Evolutionary conservation across 805 yeast genomes (phyloP).

Genomic region (Torulaspora quercuum): DNA sequence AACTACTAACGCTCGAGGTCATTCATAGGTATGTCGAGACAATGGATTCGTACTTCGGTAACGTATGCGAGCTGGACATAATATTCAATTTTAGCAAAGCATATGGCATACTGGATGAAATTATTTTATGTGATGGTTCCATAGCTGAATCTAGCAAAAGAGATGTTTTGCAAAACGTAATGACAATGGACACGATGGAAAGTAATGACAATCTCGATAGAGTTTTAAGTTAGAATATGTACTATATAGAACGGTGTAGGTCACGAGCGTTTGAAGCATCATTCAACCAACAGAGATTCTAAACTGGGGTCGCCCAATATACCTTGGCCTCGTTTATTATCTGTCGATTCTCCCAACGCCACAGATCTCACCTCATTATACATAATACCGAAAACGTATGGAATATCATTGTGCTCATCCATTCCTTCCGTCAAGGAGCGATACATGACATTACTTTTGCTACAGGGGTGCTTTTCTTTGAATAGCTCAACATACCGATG

Average conservation of each 20-base stretch:
- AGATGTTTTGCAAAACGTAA: conserved; percentile 72
- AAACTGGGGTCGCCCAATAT: conserved; percentile 26
- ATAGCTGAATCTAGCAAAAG: conserved; percentile 77
- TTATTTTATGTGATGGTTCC: conserved; percentile 77
- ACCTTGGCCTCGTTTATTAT: conserved; percentile 24
- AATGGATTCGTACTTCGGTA: conserved; percentile 93
- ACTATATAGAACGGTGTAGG: conserved; percentile 5
- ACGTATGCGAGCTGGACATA: conserved; percentile 94
- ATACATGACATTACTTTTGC: conserved; percentile 38
- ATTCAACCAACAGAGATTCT: conserved; percentile 18
- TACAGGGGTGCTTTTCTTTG: conserved; percentile 35
- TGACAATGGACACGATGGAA: conserved; percentile 85
- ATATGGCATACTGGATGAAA: conserved; percentile 85
- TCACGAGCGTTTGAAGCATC: not conserved
- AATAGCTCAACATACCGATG: conserved; percentile 31
- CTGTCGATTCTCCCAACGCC: conserved; percentile 20
- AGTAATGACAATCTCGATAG: conserved; percentile 60
- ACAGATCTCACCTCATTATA: conserved; percentile 36
- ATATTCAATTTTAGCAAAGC: conserved; percentile 95
- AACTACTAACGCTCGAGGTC: conserved; percentile 75
- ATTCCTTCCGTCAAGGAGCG: conserved; percentile 37
- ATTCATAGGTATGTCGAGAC: conserved; percentile 94
- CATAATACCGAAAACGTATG: conserved; percentile 40
- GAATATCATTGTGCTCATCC: conserved; percentile 39
- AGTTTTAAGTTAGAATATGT: conserved; percentile 35